These are phyloP conservation scores for Hevea brasiliensis DNA, from an alignment of 345 rosid genomes.

Conservation along the genomic window DNA sequence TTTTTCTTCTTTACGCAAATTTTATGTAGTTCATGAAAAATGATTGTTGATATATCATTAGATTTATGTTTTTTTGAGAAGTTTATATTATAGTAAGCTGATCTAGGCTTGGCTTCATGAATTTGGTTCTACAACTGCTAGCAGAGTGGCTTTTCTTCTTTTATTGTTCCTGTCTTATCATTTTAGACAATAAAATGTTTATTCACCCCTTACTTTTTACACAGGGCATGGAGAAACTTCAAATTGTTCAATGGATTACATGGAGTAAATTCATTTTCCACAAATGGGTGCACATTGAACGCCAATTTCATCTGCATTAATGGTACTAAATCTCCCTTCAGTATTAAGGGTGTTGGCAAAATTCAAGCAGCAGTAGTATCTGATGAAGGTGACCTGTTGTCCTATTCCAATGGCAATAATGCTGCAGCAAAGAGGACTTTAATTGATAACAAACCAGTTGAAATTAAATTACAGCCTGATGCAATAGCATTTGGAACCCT, in stretches of 20 bases:
- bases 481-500: conserved; percentile 44
- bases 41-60: too few relatives aligned
- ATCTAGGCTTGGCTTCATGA: background rate
- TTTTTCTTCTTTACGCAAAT: too few relatives aligned
- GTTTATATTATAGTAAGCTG: background rate
- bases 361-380: conserved; percentile 55
- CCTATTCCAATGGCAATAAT: conserved; percentile 40
- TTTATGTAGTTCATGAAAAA: too few relatives aligned
- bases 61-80: background rate
- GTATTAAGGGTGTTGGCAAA: conserved; percentile 36
- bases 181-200: background rate
- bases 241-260: conserved; percentile 45
- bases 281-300: conserved; percentile 29
- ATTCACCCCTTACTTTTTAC: conserved; percentile 21
- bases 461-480: conserved; percentile 40
- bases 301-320: conserved; percentile 24
- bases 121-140: background rate
- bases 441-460: conserved; percentile 28
- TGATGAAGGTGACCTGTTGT: conserved; percentile 57
- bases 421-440: conserved; percentile 30
- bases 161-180: background rate
- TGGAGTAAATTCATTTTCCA: conserved; percentile 22
- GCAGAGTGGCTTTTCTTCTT: background rate
- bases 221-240: conserved; percentile 42
- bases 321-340: conserved; percentile 33